Evolutionary conservation across 352 stramenopile genomes (phyloP).

Genomic region (Phytophthora foliorum): DNA sequence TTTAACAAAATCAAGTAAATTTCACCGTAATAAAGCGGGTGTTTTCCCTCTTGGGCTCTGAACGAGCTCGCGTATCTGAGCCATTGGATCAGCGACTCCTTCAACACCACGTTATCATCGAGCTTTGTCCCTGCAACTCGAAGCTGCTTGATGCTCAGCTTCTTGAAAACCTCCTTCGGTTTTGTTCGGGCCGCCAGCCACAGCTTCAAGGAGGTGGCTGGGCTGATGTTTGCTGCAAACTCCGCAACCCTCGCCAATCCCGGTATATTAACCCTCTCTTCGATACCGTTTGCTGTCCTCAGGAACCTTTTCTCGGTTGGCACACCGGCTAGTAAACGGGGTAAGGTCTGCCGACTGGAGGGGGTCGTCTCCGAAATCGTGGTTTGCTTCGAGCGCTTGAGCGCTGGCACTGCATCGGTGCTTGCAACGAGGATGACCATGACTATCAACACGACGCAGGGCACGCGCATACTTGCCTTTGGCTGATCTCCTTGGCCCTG

Average conservation of each 20-base stretch:
- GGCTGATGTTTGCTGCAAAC: neutral
- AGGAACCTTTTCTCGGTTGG: neutral
- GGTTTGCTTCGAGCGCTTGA: neutral
- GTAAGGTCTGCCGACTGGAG: neutral
- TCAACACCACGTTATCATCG: slow-evolving; percentile 2
- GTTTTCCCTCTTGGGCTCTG: neutral
- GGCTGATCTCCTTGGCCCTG: neutral
- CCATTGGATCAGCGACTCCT: slow-evolving; percentile 15
- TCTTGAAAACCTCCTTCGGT: slow-evolving; percentile 12
- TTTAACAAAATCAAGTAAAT: slow-evolving; percentile 8
- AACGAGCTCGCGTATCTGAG: slow-evolving; percentile 9
- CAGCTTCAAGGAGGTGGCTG: neutral
- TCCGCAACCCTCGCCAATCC: neutral
- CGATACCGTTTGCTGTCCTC: neutral
- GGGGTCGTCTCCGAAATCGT: neutral
- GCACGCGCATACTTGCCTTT: neutral
- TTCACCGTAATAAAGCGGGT: neutral
- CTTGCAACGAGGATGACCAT: neutral
- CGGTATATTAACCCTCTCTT: neutral
- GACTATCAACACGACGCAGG: neutral
- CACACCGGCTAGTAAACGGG: too few species aligned
- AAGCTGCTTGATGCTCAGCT: slow-evolving; percentile 4
- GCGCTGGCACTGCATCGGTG: too few species aligned
- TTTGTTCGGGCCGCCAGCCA: slow-evolving; percentile 2
- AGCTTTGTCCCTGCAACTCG: neutral